Evolutionary conservation across 2,329 filamentous ascomycete species (phyloP).

Genomic region (Colletotrichum tabaci): DNA sequence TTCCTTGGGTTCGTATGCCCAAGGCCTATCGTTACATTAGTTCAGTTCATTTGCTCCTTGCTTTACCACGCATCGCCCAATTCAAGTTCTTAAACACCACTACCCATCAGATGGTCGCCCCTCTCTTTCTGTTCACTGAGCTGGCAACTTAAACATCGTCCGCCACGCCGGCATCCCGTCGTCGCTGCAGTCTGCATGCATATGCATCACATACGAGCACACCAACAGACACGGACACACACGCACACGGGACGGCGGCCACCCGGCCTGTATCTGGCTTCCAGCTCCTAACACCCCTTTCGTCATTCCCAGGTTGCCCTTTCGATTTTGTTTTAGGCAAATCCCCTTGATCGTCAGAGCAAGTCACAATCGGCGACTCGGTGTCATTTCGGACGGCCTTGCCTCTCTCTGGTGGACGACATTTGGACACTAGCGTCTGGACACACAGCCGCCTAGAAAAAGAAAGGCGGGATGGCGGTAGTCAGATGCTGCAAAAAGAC

Average conservation of each 20-base stretch:
- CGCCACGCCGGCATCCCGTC: not conserved
- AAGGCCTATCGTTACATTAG: too few species aligned
- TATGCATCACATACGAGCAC: slow-evolving; percentile 12
- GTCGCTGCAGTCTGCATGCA: slow-evolving; percentile 8
- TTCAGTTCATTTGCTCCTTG: too few species aligned
- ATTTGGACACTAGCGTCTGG: slow-evolving; percentile 5
- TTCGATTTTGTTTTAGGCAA: not conserved
- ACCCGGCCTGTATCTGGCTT: not conserved
- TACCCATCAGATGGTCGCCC: too few species aligned
- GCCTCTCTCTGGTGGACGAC: slow-evolving; percentile 5
- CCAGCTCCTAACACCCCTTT: not conserved
- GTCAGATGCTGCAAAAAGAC: slow-evolving; percentile 18
- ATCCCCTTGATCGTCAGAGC: not conserved
- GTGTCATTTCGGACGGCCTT: slow-evolving; percentile 25
- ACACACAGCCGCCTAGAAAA: slow-evolving; percentile 17
- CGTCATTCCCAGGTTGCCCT: not conserved
- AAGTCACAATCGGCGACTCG: slow-evolving; percentile 16
- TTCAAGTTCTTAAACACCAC: too few species aligned
- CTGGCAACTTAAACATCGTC: not conserved
- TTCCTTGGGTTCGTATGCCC: too few species aligned
- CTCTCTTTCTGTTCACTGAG: not conserved
- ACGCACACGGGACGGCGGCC: not conserved
- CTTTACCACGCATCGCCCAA: too few species aligned
- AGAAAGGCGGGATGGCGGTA: slow-evolving; percentile 26
- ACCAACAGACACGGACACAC: not conserved